These are phyloP conservation scores for Septoria petroselini DNA, from an alignment of 2,329 filamentous ascomycete species.

Conservation along the genomic window DNA sequence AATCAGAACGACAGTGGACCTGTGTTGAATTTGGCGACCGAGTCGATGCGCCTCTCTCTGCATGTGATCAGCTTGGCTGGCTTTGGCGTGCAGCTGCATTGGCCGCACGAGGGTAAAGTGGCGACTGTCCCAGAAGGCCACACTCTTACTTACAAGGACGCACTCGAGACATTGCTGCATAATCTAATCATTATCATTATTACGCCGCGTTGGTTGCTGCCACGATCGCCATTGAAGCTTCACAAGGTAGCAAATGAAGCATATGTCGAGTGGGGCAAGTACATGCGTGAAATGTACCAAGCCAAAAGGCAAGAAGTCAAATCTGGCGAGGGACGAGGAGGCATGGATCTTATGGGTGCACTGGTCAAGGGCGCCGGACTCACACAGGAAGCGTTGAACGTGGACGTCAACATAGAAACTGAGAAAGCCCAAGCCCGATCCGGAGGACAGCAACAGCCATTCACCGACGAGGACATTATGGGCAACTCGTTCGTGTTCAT, in stretches of 20 bases:
- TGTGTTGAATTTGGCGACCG: constrained; percentile 57
- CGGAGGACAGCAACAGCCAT: constrained; percentile 35
- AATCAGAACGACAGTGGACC: constrained; percentile 45
- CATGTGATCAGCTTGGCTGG: constrained; percentile 66
- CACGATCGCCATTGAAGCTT: constrained; percentile 51
- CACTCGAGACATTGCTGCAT: constrained; percentile 60
- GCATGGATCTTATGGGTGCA: constrained; percentile 57
- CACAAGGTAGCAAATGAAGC: constrained; percentile 55
- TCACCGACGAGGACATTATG: constrained; percentile 64
- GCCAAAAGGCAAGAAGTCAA: constrained; percentile 55
- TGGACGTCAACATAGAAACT: constrained; percentile 42
- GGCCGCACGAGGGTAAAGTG: constrained; percentile 55
- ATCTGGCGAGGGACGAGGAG: constrained; percentile 38
- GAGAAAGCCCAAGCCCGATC: constrained; percentile 47
- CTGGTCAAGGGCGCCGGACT: constrained; percentile 50
- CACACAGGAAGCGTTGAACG: constrained; percentile 39
- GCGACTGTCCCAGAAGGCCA: constrained; percentile 49
- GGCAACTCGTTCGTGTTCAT: constrained; percentile 65
- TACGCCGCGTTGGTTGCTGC: constrained; percentile 56
- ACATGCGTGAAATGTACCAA: constrained; percentile 66
- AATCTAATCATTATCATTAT: constrained; percentile 62
- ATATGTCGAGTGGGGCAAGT: constrained; percentile 62
- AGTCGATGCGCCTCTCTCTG: constrained; percentile 63
- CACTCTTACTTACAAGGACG: constrained; percentile 63
- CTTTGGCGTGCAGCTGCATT: constrained; percentile 59